Evolutionary conservation across 1,284 basidiomycete genomes (phyloP), one percentile per base, ranked within the genome.

Genomic region (Melampsora americana): DNA sequence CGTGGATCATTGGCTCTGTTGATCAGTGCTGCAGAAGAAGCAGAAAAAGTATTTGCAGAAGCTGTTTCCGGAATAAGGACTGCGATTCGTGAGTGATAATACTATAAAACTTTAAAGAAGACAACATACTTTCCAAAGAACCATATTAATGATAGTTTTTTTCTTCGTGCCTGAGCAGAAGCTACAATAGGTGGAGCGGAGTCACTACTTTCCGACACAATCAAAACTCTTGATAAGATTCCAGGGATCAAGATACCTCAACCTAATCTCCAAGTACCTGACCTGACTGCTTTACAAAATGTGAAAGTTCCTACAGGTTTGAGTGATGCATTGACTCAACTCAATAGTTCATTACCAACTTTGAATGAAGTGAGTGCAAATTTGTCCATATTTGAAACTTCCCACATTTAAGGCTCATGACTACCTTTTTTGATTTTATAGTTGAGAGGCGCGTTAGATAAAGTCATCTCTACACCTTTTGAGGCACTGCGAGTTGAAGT

Each of bases 261-360:
- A 48, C 66, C 77, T 50, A 30, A 59, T 7, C 46, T 77, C 32
- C 32, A 50, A 5, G 23, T 70, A 35, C 71, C 69, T 50, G 39
- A 53, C 26, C 53, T 79, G n/a, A 62, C 78, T 9, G 80, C 80
- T 20, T 66, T 82, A 35, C 72, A 80, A 56, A 81, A 82, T 64
- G 74, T 82, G n/a, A 77, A 77, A 1, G 69, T 82, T 28, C 81
- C 81, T 16, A 79, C 79, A 46, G 77, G 77, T 60, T 79, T 82
- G 61, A 70, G 79, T 44, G 79, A 80, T 48, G 75, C 78, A 5
- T 72, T 81, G 44, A 30, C 77, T 30, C 78, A 77, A 26, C 77
- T 81, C 20, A 81, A 81, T 69, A 70, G 77, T 7, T 79, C 78
- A 12, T 76, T 82, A 1, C 81, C 81, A 7, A 81, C 81, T 12